These are phyloP conservation scores for Metschnikowia picachoensis DNA, from an alignment of 805 yeast species.

Conservation along the genomic window DNA sequence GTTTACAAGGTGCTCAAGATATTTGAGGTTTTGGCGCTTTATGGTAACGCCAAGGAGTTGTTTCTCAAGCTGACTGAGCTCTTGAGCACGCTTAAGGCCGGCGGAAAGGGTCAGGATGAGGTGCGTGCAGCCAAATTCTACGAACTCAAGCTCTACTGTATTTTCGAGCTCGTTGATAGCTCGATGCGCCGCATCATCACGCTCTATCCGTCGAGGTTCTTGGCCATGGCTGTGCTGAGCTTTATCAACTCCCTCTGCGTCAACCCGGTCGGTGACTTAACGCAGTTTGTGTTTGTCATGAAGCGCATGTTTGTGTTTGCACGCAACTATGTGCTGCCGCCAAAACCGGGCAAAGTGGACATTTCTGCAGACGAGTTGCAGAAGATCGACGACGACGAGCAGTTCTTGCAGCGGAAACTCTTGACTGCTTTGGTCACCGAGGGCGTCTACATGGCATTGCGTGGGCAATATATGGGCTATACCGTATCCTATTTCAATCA, in stretches of 20 bases:
- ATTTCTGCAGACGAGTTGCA: constrained; percentile 37
- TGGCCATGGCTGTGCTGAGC: constrained; percentile 63
- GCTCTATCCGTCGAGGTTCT: constrained; percentile 72
- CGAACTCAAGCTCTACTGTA: constrained; percentile 58
- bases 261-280: constrained; percentile 21
- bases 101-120: constrained; percentile 13
- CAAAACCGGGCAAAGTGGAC: constrained; percentile 38
- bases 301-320: constrained; percentile 64
- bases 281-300: constrained; percentile 36
- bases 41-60: constrained; percentile 80
- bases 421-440: constrained; percentile 61
- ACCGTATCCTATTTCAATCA: constrained; percentile 22
- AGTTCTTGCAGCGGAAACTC: constrained; percentile 59
- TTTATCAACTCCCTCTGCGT: constrained; percentile 48
- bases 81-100: constrained; percentile 36
- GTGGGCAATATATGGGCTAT: constrained; percentile 18
- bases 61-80: constrained; percentile 69
- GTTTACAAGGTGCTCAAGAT: constrained; percentile 39
- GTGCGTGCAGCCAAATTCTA: constrained; percentile 29
- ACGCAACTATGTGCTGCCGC: constrained; percentile 42
- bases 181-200: constrained; percentile 62
- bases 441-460: constrained; percentile 37
- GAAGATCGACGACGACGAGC: constrained; percentile 49
- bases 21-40: constrained; percentile 59
- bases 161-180: constrained; percentile 61